A percentile compares a stretch with the other conserved stretches of the same genome.
Conservation (phyloP, 2,329 filamentous ascomycete genomes). For the Colletotrichum horii region DNA sequence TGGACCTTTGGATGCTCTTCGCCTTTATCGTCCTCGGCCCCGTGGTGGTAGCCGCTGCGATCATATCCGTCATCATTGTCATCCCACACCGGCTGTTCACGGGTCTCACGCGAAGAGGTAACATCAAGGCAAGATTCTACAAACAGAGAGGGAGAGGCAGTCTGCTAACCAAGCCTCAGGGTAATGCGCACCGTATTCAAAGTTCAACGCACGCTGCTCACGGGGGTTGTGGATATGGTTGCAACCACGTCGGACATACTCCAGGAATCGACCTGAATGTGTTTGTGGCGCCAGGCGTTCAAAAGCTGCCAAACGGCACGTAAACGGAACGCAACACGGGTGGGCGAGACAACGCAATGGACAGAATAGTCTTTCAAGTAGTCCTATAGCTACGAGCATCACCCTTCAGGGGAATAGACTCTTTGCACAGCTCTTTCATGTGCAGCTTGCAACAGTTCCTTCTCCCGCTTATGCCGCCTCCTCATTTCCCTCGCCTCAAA, state of each 20-base stretch:
- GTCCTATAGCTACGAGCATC: not conserved
- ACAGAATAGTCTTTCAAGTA: not conserved
- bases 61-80: not conserved
- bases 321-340: accelerated
- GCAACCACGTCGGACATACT: not conserved
- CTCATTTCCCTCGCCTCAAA: slow-evolving; percentile 11
- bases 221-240: not conserved
- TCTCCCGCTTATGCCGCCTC: slow-evolving; percentile 8
- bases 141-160: not conserved
- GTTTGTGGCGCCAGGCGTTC: not conserved
- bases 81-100: not conserved
- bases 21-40: not conserved
- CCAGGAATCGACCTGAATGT: not conserved
- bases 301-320: not conserved
- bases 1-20: not conserved
- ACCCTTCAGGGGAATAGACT: not conserved
- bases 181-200: not conserved
- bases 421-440: slow-evolving; percentile 12
- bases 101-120: not conserved
- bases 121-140: not conserved
- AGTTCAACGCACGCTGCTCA: not conserved
- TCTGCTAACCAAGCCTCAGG: not conserved
- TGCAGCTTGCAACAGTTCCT: slow-evolving; percentile 7
- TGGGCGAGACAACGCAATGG: not conserved
- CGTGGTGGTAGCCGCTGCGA: not conserved